Conservation (phyloP, 1,284 basidiomycete genomes). For the Austroboletus novae-zelandiae region DNA sequence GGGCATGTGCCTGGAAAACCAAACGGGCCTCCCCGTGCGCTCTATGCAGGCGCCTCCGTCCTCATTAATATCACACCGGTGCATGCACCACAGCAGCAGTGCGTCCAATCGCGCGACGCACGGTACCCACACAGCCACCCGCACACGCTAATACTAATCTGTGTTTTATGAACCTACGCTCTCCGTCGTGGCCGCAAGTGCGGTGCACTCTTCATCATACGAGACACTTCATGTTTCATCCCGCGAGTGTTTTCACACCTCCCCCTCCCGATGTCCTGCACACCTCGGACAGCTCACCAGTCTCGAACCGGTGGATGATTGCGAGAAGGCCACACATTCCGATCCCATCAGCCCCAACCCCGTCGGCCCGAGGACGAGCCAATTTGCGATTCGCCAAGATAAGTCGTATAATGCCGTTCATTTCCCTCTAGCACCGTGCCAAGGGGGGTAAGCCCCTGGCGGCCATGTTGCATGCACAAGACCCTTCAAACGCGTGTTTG, state of each 20-base stretch:
- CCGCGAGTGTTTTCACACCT: constrained; percentile 24
- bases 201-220: neutral
- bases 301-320: neutral
- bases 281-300: neutral
- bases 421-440: constrained; percentile 19
- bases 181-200: constrained; percentile 22
- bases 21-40: no score
- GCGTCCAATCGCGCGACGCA: constrained; percentile 13
- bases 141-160: constrained; percentile 1
- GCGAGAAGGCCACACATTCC: neutral
- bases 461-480: constrained; percentile 22
- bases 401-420: constrained; percentile 23
- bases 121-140: constrained; percentile 14
- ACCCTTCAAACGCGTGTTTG: constrained; percentile 22
- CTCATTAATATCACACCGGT: neutral
- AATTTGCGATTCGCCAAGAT: constrained; percentile 18
- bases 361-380: constrained; percentile 10
- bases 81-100: neutral
- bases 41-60: no score
- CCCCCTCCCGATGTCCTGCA: neutral
- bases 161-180: constrained; percentile 10
- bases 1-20: constrained; percentile 11
- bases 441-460: constrained; percentile 26
- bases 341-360: constrained; percentile 5
- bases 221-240: constrained; percentile 7